phyloP scores from a whole-genome alignment of 2,329 filamentous ascomycete species.

The Calcarisporium arbuscula region DNA sequence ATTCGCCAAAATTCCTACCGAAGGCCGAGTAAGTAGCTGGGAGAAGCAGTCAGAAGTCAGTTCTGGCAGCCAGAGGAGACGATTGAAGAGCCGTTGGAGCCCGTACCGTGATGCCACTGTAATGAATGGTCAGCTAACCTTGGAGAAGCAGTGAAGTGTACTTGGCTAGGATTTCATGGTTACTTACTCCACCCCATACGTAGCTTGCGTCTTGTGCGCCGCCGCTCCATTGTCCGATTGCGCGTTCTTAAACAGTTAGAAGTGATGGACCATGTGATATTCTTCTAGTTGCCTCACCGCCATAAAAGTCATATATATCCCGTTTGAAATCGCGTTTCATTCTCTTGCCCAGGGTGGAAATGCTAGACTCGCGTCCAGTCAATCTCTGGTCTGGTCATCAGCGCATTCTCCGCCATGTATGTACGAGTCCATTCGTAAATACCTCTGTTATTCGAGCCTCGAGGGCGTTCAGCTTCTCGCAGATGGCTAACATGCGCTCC shows the following conservation, averaged over 20 bases:
- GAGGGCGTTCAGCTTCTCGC: constrained; percentile 23
- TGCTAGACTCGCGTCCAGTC: background rate
- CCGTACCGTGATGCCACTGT: constrained; percentile 24
- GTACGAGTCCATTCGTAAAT: constrained; percentile 11
- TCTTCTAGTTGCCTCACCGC: too few relatives aligned
- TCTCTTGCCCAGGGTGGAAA: background rate
- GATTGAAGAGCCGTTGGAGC: too few relatives aligned
- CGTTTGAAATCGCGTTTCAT: background rate
- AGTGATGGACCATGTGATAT: background rate
- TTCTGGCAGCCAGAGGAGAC: background rate
- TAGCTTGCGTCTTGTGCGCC: constrained; percentile 19
- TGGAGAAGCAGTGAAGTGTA: background rate
- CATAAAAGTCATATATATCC: background rate
- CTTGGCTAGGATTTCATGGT: background rate
- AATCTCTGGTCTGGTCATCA: too few relatives aligned
- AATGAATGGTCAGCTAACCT: background rate
- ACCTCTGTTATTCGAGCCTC: constrained; percentile 25
- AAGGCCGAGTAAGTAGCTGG: constrained; percentile 33
- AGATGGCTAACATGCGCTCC: constrained; percentile 28
- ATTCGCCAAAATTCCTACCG: constrained; percentile 32
- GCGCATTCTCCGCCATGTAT: too few relatives aligned
- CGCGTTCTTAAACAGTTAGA: background rate
- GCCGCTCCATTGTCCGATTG: background rate
- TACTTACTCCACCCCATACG: constrained; percentile 30
- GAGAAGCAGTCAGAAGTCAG: background rate